Evolutionary conservation across 2,329 filamentous ascomycete genomes (phyloP).

Genomic region (Arthrobotrys sinensis): DNA sequence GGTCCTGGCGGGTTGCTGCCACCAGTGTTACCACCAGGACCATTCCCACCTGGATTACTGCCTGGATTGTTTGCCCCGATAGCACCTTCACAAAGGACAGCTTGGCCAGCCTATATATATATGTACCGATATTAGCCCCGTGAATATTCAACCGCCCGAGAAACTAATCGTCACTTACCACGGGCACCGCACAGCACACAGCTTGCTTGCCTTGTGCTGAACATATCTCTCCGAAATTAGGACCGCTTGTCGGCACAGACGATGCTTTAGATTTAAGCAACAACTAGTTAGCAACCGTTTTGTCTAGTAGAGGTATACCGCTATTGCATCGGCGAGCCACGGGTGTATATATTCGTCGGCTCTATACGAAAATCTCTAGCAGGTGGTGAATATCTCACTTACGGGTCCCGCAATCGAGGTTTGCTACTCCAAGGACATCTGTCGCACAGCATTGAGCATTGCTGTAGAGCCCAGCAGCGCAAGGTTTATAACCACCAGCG

Average conservation of each 20-base stretch:
- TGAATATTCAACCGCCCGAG: no score
- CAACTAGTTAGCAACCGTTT: no score
- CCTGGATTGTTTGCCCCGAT: background rate
- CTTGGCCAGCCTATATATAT: conserved; percentile 1
- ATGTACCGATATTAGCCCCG: no score
- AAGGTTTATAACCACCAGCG: background rate
- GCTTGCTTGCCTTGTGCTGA: background rate
- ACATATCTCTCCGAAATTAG: background rate
- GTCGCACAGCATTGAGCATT: conserved; percentile 6
- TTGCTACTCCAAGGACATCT: conserved; percentile 5
- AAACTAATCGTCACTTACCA: conserved; percentile 4
- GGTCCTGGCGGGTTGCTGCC: background rate
- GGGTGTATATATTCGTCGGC: no score
- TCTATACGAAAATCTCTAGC: background rate
- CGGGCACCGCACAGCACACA: background rate
- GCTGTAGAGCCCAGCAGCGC: conserved; percentile 4
- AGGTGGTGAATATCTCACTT: conserved; percentile 1
- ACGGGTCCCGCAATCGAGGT: background rate
- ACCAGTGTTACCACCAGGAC: background rate
- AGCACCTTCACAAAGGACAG: background rate
- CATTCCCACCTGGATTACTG: background rate
- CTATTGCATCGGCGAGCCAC: no score
- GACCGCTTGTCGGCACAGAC: background rate
- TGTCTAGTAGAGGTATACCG: no score
- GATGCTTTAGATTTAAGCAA: background rate